Conservation (phyloP, 345 rosid genomes). For the Citrus inodora region DNA sequence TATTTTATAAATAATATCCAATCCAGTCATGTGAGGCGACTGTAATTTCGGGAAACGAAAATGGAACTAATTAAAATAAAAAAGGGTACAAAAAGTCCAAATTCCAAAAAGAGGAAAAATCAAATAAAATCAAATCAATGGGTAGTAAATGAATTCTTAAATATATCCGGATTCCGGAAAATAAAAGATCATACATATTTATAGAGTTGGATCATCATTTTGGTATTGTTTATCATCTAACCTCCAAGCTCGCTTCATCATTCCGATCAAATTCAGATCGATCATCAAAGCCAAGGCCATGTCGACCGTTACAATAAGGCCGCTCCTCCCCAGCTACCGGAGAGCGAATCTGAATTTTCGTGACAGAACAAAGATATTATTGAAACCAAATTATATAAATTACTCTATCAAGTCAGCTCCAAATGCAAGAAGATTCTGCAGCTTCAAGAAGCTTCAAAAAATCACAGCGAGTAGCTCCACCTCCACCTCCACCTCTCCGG, state of each 20-base stretch:
- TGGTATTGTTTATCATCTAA: not conserved
- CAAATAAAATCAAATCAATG: not conserved
- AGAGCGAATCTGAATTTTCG: not conserved
- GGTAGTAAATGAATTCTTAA: not conserved
- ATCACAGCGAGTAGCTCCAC: constrained; percentile 37
- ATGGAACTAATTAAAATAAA: not conserved
- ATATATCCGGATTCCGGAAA: not conserved
- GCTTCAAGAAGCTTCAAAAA: constrained; percentile 20
- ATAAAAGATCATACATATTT: too few species aligned
- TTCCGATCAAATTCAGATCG: not conserved
- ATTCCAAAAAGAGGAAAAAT: not conserved
- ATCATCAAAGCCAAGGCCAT: constrained; percentile 14
- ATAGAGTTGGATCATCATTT: not conserved
- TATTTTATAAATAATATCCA: not conserved
- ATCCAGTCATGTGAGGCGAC: not conserved
- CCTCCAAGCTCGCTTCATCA: not conserved
- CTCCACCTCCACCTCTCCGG: not conserved
- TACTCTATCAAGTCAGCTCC: constrained; percentile 22
- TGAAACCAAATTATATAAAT: constrained; percentile 19
- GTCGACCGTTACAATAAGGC: constrained; percentile 45
- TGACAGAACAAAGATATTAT: constrained; percentile 2
- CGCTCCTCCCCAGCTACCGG: constrained; percentile 32
- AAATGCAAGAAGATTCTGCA: constrained; percentile 22
- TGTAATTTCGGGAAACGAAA: not conserved
- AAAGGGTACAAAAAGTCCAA: not conserved